Evolutionary conservation across 192 early-diverging fungal species (phyloP).

Genomic region (Allomyces macrogynus): DNA sequence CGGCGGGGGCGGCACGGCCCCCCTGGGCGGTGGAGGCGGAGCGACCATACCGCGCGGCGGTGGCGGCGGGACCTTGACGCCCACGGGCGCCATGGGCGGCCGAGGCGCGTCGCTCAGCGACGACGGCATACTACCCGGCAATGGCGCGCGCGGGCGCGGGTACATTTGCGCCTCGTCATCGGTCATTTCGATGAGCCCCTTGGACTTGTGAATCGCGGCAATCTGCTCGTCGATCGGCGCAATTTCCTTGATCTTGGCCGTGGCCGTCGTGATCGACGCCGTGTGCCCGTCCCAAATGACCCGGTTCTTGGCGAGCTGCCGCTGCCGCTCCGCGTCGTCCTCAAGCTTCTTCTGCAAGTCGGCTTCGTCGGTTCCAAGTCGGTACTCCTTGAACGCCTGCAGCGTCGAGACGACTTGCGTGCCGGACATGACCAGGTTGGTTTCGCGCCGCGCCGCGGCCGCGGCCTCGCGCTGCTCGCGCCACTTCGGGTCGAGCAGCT

Average conservation of each 20-base stretch:
- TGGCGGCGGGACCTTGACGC: no score
- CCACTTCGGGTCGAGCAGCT: slow-evolving; percentile 86
- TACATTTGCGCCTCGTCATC: slow-evolving; percentile 10
- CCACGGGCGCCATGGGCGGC: no score
- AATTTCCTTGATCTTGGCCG: slow-evolving; percentile 40
- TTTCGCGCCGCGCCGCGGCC: slow-evolving; percentile 52
- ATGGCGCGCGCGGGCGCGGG: neutral
- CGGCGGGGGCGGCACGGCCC: no score
- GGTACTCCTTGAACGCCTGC: slow-evolving; percentile 47
- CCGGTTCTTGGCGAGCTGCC: slow-evolving; percentile 21
- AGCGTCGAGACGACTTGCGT: slow-evolving; percentile 53
- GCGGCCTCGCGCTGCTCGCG: slow-evolving; percentile 61
- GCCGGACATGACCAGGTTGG: slow-evolving; percentile 49
- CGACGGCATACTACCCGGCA: no score
- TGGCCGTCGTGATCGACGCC: slow-evolving; percentile 44
- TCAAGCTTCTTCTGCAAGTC: slow-evolving; percentile 29
- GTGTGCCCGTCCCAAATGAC: slow-evolving; percentile 84
- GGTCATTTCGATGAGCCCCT: slow-evolving; percentile 18
- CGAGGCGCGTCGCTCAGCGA: no score
- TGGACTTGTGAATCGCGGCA: slow-evolving; percentile 23
- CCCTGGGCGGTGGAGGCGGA: no score
- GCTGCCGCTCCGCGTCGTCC: slow-evolving; percentile 26
- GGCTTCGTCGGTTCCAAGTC: slow-evolving; percentile 48
- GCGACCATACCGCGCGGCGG: no score
- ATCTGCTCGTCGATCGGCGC: slow-evolving; percentile 43